phyloP scores from a whole-genome alignment of 371 early-diverging fungal genomes.

The Mucor circinelloides region DNA sequence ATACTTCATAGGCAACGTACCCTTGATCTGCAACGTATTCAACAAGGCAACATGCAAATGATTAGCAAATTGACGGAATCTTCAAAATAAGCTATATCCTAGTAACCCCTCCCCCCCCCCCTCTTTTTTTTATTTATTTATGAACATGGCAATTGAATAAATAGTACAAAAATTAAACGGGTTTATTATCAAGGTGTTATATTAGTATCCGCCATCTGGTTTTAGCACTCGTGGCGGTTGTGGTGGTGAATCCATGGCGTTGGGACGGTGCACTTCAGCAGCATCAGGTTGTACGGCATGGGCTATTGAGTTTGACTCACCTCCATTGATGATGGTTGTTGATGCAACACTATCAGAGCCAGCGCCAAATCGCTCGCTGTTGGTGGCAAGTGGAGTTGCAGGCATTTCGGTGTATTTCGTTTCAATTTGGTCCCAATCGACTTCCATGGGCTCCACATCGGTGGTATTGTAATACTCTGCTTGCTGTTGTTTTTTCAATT shows the following conservation, averaged over 20 bases:
- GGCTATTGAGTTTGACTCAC: not conserved
- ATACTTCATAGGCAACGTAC: not conserved
- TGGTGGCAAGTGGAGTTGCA: not conserved
- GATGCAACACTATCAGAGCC: not conserved
- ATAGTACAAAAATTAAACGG: not conserved
- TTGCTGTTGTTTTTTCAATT: not conserved
- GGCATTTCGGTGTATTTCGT: conserved; percentile 4
- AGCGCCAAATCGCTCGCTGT: not conserved
- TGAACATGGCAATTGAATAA: too few species aligned
- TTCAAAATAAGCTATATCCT: not conserved
- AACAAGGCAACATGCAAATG: not conserved
- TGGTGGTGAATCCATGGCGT: not conserved
- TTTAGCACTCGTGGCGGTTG: not conserved
- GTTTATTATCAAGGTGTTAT: not conserved
- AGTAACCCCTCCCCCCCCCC: too few species aligned
- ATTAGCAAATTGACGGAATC: not conserved
- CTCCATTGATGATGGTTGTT: not conserved
- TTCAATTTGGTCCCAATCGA: conserved; percentile 11
- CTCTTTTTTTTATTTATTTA: too few species aligned
- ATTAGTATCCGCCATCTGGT: not conserved
- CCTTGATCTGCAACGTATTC: not conserved
- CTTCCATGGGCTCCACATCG: not conserved
- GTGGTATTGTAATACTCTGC: not conserved
- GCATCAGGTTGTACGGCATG: not conserved
- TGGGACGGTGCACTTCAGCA: not conserved